A percentile compares a stretch with the other conserved stretches of the same genome.
phyloP scores from a whole-genome alignment of 306 rosid species.

The Luffa acutangula region DNA sequence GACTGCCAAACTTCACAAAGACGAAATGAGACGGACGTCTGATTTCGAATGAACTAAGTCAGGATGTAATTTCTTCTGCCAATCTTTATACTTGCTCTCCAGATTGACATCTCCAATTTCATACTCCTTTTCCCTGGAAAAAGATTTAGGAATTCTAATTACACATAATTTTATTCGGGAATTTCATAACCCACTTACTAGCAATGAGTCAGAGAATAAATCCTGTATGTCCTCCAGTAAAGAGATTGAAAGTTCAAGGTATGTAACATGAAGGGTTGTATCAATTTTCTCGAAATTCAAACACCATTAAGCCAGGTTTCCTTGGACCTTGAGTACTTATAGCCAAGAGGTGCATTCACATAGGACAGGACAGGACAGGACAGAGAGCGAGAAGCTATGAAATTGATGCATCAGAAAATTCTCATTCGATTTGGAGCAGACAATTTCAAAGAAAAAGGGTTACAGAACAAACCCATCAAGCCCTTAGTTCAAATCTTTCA shows the following conservation, averaged over 20 bases:
- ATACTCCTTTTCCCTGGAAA: conserved; percentile 62
- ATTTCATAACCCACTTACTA: background rate
- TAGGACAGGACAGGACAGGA: background rate
- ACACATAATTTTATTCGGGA: background rate
- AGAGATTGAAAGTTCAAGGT: background rate
- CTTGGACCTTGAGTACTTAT: background rate
- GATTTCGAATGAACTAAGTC: conserved; percentile 96
- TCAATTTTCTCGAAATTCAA: background rate
- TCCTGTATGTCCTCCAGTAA: background rate
- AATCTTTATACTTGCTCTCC: conserved; percentile 71
- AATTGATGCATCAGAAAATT: background rate
- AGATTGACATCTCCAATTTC: conserved; percentile 46
- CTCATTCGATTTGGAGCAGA: background rate
- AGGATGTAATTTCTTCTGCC: conserved; percentile 97
- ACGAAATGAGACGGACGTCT: conserved; percentile 36
- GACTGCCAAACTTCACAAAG: background rate
- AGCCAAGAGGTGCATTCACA: background rate
- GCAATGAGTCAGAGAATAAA: conserved; percentile 1
- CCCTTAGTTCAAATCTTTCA: background rate
- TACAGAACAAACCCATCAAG: background rate
- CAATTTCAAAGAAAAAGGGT: background rate
- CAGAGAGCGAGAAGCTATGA: background rate
- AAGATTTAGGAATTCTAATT: background rate
- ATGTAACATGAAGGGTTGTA: background rate
- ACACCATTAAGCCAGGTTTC: background rate